Evolutionary conservation across 805 yeast genomes (phyloP).

Genomic region (Saccharomycopsis fibuligera): DNA sequence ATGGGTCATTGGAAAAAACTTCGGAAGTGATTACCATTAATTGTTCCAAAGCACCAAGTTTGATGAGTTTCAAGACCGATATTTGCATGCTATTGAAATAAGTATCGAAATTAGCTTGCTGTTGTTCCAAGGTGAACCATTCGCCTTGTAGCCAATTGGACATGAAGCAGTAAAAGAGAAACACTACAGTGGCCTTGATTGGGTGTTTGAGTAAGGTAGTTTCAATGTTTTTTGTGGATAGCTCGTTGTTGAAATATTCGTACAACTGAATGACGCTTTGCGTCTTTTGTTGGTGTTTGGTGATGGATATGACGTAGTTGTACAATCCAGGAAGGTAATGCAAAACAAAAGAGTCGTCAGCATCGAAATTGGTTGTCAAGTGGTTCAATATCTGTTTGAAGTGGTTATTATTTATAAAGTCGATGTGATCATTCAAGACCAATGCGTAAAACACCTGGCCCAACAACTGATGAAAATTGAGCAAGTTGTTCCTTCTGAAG

Average conservation of each 20-base stretch:
- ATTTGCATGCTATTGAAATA: slow-evolving; percentile 15
- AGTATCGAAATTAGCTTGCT: slow-evolving; percentile 16
- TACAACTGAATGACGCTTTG: slow-evolving; percentile 9
- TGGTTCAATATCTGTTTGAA: slow-evolving; percentile 39
- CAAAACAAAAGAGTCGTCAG: slow-evolving; percentile 57
- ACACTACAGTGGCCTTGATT: slow-evolving; percentile 5
- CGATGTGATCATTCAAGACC: slow-evolving; percentile 28
- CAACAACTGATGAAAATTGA: slow-evolving; percentile 62
- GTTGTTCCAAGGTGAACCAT: slow-evolving; percentile 14
- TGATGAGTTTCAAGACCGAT: slow-evolving; percentile 12
- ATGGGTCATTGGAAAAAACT: slow-evolving; percentile 35
- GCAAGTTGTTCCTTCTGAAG: slow-evolving; percentile 56
- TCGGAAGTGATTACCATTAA: slow-evolving; percentile 57
- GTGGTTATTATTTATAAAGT: slow-evolving; percentile 27
- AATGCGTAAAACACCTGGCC: slow-evolving; percentile 59
- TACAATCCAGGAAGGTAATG: slow-evolving; percentile 62
- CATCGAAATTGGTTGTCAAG: slow-evolving; percentile 37
- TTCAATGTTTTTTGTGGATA: slow-evolving; percentile 1
- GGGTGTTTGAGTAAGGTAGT: slow-evolving; percentile 9
- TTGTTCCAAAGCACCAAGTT: slow-evolving; percentile 61
- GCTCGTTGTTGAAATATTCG: slow-evolving; percentile 7
- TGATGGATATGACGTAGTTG: slow-evolving; percentile 7
- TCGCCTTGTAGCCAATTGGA: slow-evolving; percentile 18
- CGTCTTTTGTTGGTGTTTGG: background rate
- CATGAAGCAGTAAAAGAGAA: slow-evolving; percentile 16